phyloP scores from a whole-genome alignment of 179 eudicot genomes.

The Silene noctiflora region DNA sequence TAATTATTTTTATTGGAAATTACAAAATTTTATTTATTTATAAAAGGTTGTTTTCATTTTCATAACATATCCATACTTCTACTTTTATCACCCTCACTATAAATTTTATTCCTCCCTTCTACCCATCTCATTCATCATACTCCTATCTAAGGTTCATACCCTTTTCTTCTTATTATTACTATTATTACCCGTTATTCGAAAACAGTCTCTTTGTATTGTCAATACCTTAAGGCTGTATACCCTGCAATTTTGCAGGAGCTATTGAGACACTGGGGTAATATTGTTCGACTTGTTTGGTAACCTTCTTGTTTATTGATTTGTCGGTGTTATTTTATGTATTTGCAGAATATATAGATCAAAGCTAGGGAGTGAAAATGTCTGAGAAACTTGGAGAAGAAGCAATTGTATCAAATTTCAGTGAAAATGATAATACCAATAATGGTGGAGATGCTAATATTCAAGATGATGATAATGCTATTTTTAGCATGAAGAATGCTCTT shows the following conservation, averaged over 20 bases:
- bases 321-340: background rate
- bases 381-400: slow-evolving; percentile 73
- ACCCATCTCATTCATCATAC: background rate
- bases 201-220: no score
- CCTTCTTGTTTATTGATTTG: background rate
- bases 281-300: no score
- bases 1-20: background rate
- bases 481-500: slow-evolving; percentile 28
- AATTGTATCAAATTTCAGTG: slow-evolving; percentile 49
- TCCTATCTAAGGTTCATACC: background rate
- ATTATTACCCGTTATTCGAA: no score
- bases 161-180: background rate
- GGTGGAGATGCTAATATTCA: slow-evolving; percentile 10
- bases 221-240: no score
- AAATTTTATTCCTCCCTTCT: background rate
- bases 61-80: background rate
- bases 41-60: background rate
- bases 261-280: no score
- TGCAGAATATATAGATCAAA: background rate
- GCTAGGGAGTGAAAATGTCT: slow-evolving; percentile 5
- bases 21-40: background rate
- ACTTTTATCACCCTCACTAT: background rate
- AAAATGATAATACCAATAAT: slow-evolving; percentile 18
- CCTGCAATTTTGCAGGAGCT: no score
- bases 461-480: slow-evolving; percentile 19